Evolutionary conservation across 2,329 filamentous ascomycete genomes (phyloP), one percentile per base, ranked within the genome.

Genomic region (Trichoderma cornu-damae): DNA sequence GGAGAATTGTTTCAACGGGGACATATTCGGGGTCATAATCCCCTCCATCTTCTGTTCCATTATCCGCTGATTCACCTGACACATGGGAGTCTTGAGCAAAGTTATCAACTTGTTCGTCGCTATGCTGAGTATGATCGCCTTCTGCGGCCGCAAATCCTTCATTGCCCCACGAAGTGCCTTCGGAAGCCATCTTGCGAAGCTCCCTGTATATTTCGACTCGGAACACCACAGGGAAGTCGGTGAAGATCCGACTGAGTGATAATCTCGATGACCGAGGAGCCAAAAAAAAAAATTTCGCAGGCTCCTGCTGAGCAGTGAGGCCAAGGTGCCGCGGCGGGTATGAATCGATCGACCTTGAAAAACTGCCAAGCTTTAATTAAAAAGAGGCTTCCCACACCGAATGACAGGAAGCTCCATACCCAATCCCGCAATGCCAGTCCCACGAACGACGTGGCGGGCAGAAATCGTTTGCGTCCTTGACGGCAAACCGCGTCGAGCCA

Each of bases 11-110:
- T 24, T 70, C 69, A 61, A 78, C 70, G 54, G 74, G 73, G 66
- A 82, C 73, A 57, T 80, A 81, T 66, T 81, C 80, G 59, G 80
- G 80, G 62, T 83, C 80, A 73, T 83, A 83, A 64, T 83, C 81
- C 63, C 73, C 79, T 59, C 75, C 77, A 68, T 81, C 80, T 63
- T 81, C 80, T 65, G 70, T 71, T 63, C 73, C 76, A 70, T 76
- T 74, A 66, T 73, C 71, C 67, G 71, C 73, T 64, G 69, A 66
- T 68, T 82, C 79, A 77, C 76, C 77, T 70, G 74, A 69, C 68
- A 72, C 75, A 75, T 73, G 70, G 63, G 73, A 74, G 65, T 73
- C 70, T 70, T 72, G 71, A 64, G 73, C 74, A 75, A 72, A 70
- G 68, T 77, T 75, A 75, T 80, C 73, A 72, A 73, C 75, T 75